Evolutionary conservation across 768 basidiomycete genomes (phyloP).

Genomic region (Lactarius tabidus): DNA sequence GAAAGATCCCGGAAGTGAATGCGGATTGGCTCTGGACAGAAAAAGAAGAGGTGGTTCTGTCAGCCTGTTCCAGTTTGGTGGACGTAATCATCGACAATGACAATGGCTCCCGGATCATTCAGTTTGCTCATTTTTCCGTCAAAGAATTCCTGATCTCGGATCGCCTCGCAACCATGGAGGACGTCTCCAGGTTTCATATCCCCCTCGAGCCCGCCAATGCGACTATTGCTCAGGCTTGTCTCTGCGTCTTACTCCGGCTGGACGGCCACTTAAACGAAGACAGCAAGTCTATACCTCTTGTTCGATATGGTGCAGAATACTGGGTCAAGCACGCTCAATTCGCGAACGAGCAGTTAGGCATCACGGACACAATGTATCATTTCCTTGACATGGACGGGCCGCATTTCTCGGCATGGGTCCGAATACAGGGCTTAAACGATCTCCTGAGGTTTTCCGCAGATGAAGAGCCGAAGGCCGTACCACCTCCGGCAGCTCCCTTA

Average conservation of each 20-base stretch:
- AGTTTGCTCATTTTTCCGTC: neutral
- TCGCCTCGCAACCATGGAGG: neutral
- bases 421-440: neutral
- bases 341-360: neutral
- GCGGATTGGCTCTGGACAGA: neutral
- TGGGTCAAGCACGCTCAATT: neutral
- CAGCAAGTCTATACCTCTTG: neutral
- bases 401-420: constrained; percentile 1
- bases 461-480: neutral
- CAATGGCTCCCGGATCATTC: neutral
- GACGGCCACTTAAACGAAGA: neutral
- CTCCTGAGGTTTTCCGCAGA: neutral
- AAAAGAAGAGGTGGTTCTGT: neutral
- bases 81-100: neutral
- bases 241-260: neutral
- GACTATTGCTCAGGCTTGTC: neutral
- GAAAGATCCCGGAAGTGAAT: neutral
- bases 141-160: neutral
- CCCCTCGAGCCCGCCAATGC: neutral
- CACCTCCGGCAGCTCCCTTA: neutral
- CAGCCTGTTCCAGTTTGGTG: neutral
- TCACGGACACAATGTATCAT: neutral
- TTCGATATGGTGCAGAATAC: constrained; percentile 2
- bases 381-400: constrained; percentile 5
- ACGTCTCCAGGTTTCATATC: neutral